phyloP scores from a whole-genome alignment of 148 eudicot genomes.

The Cornus kousa region DNA sequence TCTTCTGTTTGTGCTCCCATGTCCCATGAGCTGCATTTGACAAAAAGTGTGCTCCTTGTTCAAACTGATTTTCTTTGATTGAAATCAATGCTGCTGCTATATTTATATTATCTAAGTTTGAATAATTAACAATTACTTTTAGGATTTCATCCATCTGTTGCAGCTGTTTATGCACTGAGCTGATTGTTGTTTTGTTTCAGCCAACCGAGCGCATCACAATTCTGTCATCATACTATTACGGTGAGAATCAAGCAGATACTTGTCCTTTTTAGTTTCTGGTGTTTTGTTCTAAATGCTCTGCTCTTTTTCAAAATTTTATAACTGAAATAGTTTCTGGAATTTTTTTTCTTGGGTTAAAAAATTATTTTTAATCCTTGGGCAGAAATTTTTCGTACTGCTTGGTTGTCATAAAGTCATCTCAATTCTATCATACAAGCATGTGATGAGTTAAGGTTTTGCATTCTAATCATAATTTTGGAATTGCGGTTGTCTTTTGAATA shows the following conservation, averaged over 20 bases:
- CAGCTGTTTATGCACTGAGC: background rate
- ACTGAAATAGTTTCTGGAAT: no score
- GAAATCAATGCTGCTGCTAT: background rate
- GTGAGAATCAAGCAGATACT: slow-evolving; percentile 37
- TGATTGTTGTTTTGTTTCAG: slow-evolving; percentile 40
- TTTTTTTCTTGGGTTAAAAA: no score
- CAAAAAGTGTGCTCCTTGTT: background rate
- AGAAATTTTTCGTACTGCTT: background rate
- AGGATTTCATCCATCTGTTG: slow-evolving; percentile 6
- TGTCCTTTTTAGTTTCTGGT: background rate
- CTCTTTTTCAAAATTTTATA: background rate
- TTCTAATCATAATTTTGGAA: background rate
- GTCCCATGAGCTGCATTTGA: background rate
- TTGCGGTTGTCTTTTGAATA: background rate
- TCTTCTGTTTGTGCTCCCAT: background rate
- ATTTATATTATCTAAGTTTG: background rate
- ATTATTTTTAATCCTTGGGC: no score
- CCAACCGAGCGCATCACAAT: slow-evolving; percentile 89
- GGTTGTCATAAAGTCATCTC: background rate
- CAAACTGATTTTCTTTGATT: background rate
- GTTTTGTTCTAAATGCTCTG: background rate
- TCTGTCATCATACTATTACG: slow-evolving; percentile 82
- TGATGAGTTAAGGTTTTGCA: background rate
- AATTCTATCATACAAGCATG: background rate
- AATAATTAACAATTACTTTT: background rate